Evolutionary conservation across 2,329 filamentous ascomycete genomes (phyloP), one percentile per base, ranked within the genome.

Genomic region (Monilinia laxa): DNA sequence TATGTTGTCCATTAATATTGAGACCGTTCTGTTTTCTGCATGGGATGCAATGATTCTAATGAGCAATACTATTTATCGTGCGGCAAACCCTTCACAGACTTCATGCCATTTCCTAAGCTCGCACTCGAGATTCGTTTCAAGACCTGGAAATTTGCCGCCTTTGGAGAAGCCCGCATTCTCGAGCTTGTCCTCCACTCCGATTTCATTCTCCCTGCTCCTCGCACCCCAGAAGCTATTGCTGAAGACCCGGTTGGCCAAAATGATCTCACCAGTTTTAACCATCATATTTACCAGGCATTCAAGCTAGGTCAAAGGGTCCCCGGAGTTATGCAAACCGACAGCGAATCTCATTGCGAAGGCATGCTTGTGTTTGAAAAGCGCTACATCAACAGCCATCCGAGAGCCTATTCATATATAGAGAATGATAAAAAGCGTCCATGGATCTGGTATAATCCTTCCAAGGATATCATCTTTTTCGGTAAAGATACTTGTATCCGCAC

Each of bases 351-450:
- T 25, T 6, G 18, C 1, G 63, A 65, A 4, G 42, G 25, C 2
- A 45, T 25, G 16, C 38, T n/a, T 1, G 5, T 56, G 1, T 64
- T 25, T 1, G 38, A 64, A 0, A 54, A 40, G 25, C 35, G 35
- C 20, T 28, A 25, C 3, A 25, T 64, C 38, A 54, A 57, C 23
- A 42, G 11, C 14, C 42, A 20, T 57, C 55, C 55, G n/a, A 4
- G 0, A 0, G 2, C 18, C 14, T 42, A 12, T 2, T 23, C 55
- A 0, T 28, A 25, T 10, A n/a, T 3, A 3, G 20, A 40, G 2
- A 25, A 57, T 7, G 16, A 57, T 11, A 38, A n/a, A n/a, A n/a
- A 42, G 9, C 55, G 55, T 12, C 55, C 55, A 0, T 57, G 55
- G 55, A 57, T 38, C 11, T 57, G 40, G 2, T 57, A 57, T 1